A percentile compares a stretch with the other conserved stretches of the same genome.
Conservation (phyloP, 108 stramenopile species). For the Conticribra weissflogii region DNA sequence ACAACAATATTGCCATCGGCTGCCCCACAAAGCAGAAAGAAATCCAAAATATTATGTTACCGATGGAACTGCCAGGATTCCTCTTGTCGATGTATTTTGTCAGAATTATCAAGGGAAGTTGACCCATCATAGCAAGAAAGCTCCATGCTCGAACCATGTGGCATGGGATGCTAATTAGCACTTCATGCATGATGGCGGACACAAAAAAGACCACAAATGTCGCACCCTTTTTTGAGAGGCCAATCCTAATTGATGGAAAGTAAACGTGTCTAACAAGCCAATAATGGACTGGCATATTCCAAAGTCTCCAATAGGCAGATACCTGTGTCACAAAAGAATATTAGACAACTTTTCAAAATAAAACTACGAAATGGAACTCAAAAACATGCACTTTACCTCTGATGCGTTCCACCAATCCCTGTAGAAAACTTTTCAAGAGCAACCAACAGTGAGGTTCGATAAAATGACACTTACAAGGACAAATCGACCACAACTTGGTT, state of each 20-base stretch:
- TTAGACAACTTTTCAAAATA: no score
- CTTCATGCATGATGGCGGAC: slow-evolving; percentile 91
- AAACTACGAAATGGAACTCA: no score
- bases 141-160: slow-evolving; percentile 80
- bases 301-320: slow-evolving; percentile 87
- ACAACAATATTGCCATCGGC: slow-evolving; percentile 84
- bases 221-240: slow-evolving; percentile 67
- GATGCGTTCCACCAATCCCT: slow-evolving; percentile 93
- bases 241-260: slow-evolving; percentile 81
- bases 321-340: slow-evolving; percentile 7
- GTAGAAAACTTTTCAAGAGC: slow-evolving; percentile 51
- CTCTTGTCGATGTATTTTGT: slow-evolving; percentile 75
- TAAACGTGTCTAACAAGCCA: slow-evolving; percentile 94
- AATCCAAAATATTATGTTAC: slow-evolving; percentile 86
- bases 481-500: neutral
- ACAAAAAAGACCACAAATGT: slow-evolving; percentile 88
- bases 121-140: slow-evolving; percentile 93
- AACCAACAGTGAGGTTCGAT: neutral
- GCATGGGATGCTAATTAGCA: slow-evolving; percentile 89
- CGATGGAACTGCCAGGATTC: slow-evolving; percentile 63
- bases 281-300: slow-evolving; percentile 96
- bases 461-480: neutral
- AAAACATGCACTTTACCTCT: no score
- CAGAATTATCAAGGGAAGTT: slow-evolving; percentile 86
- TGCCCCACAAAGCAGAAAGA: slow-evolving; percentile 87